A percentile compares a stretch with the other conserved stretches of the same genome.
Conservation (phyloP, 805 yeast species). For the Ogataea wickerhamii region DNA sequence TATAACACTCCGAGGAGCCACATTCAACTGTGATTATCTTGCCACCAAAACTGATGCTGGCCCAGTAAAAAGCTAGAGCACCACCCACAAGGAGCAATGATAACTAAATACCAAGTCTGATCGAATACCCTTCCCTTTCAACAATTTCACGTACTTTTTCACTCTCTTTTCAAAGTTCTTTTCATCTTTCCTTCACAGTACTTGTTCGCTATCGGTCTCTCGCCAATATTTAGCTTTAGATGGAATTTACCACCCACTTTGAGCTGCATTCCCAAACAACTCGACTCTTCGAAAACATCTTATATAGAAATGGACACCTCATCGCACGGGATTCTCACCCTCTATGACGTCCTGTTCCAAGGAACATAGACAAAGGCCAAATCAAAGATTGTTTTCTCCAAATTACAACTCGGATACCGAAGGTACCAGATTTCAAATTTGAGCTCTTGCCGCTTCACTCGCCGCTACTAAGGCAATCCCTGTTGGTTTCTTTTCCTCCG, state of each 20-base stretch:
- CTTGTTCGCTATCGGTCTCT: conserved; percentile 7
- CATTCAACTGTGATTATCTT: conserved; percentile 5
- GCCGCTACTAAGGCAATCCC: conserved; percentile 8
- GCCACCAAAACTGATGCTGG: conserved; percentile 7
- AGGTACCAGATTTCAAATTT: conserved; percentile 7
- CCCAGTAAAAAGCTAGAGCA: conserved; percentile 6
- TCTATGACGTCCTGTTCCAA: conserved; percentile 7
- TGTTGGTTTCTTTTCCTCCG: conserved; percentile 8
- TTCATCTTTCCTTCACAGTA: conserved; percentile 7
- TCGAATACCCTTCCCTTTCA: conserved; percentile 7
- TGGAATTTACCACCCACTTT: conserved; percentile 8
- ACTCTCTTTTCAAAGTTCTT: conserved; percentile 6
- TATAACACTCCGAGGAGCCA: conserved; percentile 3
- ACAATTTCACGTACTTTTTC: conserved; percentile 6
- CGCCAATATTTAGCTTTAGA: conserved; percentile 7
- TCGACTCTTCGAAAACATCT: conserved; percentile 3
- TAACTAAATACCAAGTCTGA: conserved; percentile 6
- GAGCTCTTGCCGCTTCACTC: conserved; percentile 8
- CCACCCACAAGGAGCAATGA: conserved; percentile 5
- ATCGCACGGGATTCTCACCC: conserved; percentile 5
- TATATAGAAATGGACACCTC: conserved; percentile 4
- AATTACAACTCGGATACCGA: conserved; percentile 7
- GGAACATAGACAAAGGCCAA: conserved; percentile 8
- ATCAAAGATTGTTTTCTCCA: conserved; percentile 6
- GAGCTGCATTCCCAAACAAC: conserved; percentile 8